Evolutionary conservation across 345 rosid species (phyloP).

Genomic region (Eucalyptus cloeziana): DNA sequence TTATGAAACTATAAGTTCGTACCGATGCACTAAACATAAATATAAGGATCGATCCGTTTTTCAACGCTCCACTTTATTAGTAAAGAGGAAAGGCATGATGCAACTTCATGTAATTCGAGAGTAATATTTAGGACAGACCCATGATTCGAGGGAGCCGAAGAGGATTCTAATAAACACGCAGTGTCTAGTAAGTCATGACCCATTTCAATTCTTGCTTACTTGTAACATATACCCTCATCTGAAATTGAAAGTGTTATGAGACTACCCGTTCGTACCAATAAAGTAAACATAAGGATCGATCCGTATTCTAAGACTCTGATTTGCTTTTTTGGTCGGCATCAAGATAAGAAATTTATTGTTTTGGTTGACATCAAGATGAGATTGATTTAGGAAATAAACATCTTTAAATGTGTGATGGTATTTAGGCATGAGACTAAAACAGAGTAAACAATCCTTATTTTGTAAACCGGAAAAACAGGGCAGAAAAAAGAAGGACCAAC

Average conservation of each 20-base stretch:
- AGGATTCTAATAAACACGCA: neutral
- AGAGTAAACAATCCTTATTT: neutral
- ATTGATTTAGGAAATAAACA: neutral
- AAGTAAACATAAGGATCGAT: neutral
- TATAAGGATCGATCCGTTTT: neutral
- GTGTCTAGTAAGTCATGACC: fast-evolving
- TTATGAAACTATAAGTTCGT: neutral
- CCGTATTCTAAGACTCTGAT: fast-evolving
- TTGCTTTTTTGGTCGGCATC: too few relatives aligned
- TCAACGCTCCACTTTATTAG: neutral
- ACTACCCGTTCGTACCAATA: fast-evolving
- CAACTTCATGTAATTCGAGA: fast-evolving
- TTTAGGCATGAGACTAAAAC: neutral
- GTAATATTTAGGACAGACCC: neutral
- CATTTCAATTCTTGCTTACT: too few relatives aligned
- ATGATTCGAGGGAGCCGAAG: fast-evolving
- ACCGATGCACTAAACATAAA: neutral
- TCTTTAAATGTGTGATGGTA: neutral
- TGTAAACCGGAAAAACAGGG: neutral
- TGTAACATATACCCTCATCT: neutral
- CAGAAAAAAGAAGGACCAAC: neutral
- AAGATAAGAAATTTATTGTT: too few relatives aligned
- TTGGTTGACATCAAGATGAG: neutral
- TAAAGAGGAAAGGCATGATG: neutral
- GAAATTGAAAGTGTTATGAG: neutral